A percentile compares a stretch with the other conserved stretches of the same genome.
Conservation (phyloP, 805 yeast species). For the Saccharomycopsis fermentans region DNA sequence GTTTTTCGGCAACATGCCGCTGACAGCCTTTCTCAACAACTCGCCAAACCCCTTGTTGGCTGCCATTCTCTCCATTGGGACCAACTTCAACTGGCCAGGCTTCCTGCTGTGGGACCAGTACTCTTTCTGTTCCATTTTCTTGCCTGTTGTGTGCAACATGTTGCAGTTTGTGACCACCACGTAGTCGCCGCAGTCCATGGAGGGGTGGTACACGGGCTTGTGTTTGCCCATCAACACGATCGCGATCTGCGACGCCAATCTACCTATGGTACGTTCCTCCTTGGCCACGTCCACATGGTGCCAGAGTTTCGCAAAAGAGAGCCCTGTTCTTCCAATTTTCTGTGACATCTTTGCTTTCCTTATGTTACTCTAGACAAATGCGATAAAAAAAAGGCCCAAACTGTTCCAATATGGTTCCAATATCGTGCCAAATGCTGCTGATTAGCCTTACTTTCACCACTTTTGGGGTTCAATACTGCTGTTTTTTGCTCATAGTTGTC, state of each 20-base stretch:
- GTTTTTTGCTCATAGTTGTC: no score
- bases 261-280: constrained; percentile 81
- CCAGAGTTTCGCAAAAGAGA: constrained; percentile 83
- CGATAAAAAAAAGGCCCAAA: no score
- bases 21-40: constrained; percentile 74
- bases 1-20: constrained; percentile 94
- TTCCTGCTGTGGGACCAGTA: constrained; percentile 85
- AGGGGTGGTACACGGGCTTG: constrained; percentile 76
- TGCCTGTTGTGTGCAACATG: constrained; percentile 73
- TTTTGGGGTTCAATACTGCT: no score
- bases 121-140: constrained; percentile 65
- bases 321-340: constrained; percentile 45
- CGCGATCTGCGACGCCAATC: constrained; percentile 85
- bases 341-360: constrained; percentile 43
- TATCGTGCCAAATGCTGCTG: no score
- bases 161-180: constrained; percentile 94
- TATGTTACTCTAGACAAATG: no score
- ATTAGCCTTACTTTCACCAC: no score
- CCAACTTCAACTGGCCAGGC: constrained; percentile 81
- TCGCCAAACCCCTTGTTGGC: constrained; percentile 84
- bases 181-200: constrained; percentile 87
- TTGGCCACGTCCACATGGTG: constrained; percentile 87
- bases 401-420: no score
- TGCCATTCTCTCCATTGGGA: constrained; percentile 69
- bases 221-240: constrained; percentile 90